Conservation (phyloP, 2,329 filamentous ascomycete species). For the Emmonsia crescens region DNA sequence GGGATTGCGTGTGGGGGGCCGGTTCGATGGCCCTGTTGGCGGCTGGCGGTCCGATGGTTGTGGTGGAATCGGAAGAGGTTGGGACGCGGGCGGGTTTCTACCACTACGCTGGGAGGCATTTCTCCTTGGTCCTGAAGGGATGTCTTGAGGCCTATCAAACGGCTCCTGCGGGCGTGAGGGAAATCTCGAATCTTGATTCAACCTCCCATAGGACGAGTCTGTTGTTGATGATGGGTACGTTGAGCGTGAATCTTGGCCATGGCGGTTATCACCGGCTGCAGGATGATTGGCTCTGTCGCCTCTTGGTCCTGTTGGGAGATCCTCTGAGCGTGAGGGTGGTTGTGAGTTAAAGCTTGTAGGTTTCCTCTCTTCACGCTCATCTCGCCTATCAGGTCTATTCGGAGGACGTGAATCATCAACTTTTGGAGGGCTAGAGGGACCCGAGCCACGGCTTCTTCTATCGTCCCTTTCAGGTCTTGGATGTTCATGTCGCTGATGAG, state of each 20-base stretch:
- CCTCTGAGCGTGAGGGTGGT: constrained; percentile 28
- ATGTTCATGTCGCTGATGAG: constrained; percentile 7
- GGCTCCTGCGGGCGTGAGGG: constrained; percentile 35
- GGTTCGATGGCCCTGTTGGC: constrained; percentile 33
- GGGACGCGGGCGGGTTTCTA: constrained; percentile 27
- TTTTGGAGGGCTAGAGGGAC: constrained; percentile 13
- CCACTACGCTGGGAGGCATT: constrained; percentile 17
- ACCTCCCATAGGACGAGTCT: constrained; percentile 38
- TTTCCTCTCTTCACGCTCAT: constrained; percentile 30
- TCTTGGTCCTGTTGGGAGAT: constrained; percentile 45
- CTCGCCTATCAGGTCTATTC: constrained; percentile 14
- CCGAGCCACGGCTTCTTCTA: constrained; percentile 13
- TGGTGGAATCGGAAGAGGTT: constrained; percentile 14
- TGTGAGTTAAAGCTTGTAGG: constrained; percentile 17
- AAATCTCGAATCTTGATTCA: constrained; percentile 31
- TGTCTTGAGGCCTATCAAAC: constrained; percentile 30
- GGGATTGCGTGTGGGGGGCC: constrained; percentile 26
- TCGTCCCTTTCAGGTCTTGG: constrained; percentile 11
- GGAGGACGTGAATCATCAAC: constrained; percentile 11
- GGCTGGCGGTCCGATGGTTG: constrained; percentile 29
- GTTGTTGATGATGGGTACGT: constrained; percentile 29
- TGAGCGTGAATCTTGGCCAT: constrained; percentile 22
- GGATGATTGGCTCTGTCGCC: constrained; percentile 14
- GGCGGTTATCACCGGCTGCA: constrained; percentile 15
- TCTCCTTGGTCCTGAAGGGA: constrained; percentile 45